Conservation (phyloP, 2,329 filamentous ascomycete genomes). For the Cladophialophora chaetospira region DNA sequence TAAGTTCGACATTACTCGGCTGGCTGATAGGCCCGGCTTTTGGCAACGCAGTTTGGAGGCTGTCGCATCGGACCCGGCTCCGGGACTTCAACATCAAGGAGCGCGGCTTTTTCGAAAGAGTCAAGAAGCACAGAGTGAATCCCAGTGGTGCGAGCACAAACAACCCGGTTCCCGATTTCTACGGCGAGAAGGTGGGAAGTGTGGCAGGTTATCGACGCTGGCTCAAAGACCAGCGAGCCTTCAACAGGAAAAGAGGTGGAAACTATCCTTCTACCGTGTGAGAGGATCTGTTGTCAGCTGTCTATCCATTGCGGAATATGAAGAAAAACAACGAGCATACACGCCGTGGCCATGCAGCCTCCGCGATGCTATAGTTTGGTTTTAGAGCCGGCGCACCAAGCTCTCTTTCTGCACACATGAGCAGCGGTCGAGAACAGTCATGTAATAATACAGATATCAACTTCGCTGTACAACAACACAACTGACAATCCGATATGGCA, state of each 20-base stretch:
- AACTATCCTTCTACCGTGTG: conserved; percentile 23
- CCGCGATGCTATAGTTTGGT: no score
- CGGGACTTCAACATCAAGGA: conserved; percentile 67
- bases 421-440: neutral
- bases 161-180: conserved; percentile 96
- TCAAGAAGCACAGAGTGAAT: conserved; percentile 91
- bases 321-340: no score
- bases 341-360: no score
- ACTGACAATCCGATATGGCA: conserved; percentile 21
- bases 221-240: conserved; percentile 96
- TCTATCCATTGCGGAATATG: no score
- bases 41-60: conserved; percentile 77
- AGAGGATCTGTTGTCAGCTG: neutral
- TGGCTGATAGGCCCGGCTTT: conserved; percentile 86
- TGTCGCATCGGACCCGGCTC: conserved; percentile 65
- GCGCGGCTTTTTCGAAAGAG: conserved; percentile 85
- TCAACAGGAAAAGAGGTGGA: conserved; percentile 77
- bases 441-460: conserved; percentile 25
- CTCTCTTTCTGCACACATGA: neutral
- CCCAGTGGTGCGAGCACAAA: conserved; percentile 83
- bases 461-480: conserved; percentile 28
- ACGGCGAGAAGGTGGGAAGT: conserved; percentile 96
- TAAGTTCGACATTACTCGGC: conserved; percentile 75
- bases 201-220: conserved; percentile 89
- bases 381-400: neutral